Base-by-base conservation (phyloP, 2,329 filamentous ascomycete genomes). In the Pseudopyricularia javanii region DNA sequence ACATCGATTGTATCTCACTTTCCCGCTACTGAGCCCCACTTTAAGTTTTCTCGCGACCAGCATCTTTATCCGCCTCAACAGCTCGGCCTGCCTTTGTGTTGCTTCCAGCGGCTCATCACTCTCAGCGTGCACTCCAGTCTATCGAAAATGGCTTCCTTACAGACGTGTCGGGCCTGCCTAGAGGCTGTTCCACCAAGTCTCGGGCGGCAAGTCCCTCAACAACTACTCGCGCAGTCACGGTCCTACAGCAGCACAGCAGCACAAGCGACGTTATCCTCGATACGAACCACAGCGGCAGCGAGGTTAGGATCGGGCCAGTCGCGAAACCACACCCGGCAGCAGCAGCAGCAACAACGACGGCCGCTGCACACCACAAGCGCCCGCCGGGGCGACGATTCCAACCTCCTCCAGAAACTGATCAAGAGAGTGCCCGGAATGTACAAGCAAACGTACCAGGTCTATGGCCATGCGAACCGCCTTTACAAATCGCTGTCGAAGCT, bases 381-480 rank as follows among this genome's bases (percentile, higher is more conserved):
- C 1, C 22, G 37, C 22, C 37, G 37, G 22, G 37, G 22, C 17
- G 37, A 43, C 17, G 22, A 11, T 12, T 20, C 37, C 37, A 20
- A 20, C 6, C 37, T 43, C 6, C 37, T 43, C 37, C 22, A 43
- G n/a, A 43, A 43, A 43, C 37, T 43, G 17, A 54, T 54, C 7
- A 35, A 54, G 34, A 9, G 54, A 2, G 43, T 35, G n/a, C 26
- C 32, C n/a, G 47, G 47, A 6, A 32, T 22, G 9, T 49, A 32
- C 47, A 34, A 22, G 17, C 26, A 74, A 55, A 68, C 72, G 12
- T 96, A 96, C 66, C 79, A 86, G 53, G 86, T 90, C 33, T 87
- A 93, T 63, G 84, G 82, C 55, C 80, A 82, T 50, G 93, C 89
- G 26, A 85, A 94, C 70, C 74, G 78, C 54, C 74, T 96, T 54